phyloP scores from a whole-genome alignment of 1,139 yeast species.

The Geotrichum citri-aurantii region DNA sequence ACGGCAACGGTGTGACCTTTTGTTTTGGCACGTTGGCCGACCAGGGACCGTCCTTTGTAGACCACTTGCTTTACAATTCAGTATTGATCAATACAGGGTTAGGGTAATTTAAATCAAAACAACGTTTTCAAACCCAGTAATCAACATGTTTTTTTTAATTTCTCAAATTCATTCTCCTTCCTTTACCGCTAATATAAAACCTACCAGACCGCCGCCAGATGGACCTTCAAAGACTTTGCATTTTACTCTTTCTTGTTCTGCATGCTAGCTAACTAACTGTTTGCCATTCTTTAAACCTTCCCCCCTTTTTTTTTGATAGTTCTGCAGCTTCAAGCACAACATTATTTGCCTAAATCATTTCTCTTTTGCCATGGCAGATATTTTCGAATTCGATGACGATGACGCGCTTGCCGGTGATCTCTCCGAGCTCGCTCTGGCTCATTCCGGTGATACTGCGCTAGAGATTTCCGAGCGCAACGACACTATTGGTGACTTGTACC shows the following conservation, averaged over 20 bases:
- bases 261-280: background rate
- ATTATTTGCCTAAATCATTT: background rate
- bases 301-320: background rate
- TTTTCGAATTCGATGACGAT: conserved; percentile 4
- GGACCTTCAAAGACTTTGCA: background rate
- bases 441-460: background rate
- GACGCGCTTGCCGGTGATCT: background rate
- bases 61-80: too few species aligned
- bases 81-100: too few species aligned
- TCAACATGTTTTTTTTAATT: background rate
- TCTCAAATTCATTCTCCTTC: background rate
- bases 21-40: too few species aligned
- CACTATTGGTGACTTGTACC: conserved; percentile 17
- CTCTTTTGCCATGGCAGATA: conserved; percentile 1
- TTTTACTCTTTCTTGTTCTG: background rate
- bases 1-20: too few species aligned
- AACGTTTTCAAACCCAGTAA: background rate
- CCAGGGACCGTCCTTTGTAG: too few species aligned
- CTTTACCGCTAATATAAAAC: background rate
- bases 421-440: background rate
- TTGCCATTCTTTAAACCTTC: too few species aligned
- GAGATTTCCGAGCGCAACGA: background rate
- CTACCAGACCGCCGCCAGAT: background rate
- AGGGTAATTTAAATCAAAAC: too few species aligned
- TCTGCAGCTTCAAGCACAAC: background rate